Conservation (phyloP, 768 basidiomycete species). For the Pleurotus sapidus region DNA sequence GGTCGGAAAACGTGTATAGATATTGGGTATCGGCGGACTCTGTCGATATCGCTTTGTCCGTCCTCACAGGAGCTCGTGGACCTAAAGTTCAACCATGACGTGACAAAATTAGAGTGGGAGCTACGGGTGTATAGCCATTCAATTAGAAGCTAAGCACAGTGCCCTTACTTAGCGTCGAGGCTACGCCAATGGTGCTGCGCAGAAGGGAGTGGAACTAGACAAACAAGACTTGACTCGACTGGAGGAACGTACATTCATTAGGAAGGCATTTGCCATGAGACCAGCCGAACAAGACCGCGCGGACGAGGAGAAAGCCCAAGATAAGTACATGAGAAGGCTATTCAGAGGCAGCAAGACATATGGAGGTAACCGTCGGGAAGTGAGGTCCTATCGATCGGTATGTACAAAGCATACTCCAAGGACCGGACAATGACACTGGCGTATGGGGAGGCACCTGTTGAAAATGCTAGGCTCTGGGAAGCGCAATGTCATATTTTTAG, state of each 20-base stretch:
- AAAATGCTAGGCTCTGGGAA: background rate
- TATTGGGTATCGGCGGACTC: background rate
- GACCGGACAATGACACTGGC: background rate
- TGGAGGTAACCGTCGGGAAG: background rate
- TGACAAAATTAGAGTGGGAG: background rate
- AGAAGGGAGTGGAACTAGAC: background rate
- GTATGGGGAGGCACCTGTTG: background rate
- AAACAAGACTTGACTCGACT: background rate
- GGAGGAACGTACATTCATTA: background rate
- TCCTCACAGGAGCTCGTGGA: background rate
- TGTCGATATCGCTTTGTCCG: background rate
- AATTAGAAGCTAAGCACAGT: background rate
- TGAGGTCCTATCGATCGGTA: conserved; percentile 1
- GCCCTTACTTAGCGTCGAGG: background rate
- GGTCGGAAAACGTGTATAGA: background rate
- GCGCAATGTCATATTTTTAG: background rate
- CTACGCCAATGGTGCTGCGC: background rate
- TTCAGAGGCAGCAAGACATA: background rate
- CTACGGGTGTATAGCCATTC: background rate
- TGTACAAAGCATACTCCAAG: background rate
- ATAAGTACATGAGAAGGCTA: background rate
- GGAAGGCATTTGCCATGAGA: background rate
- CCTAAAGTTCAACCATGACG: background rate
- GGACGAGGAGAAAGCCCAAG: background rate
- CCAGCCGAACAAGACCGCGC: background rate